Evolutionary conservation across 2,329 filamentous ascomycete species (phyloP), one percentile per base, ranked within the genome.

Genomic region (Pestalotiopsis sp.): DNA sequence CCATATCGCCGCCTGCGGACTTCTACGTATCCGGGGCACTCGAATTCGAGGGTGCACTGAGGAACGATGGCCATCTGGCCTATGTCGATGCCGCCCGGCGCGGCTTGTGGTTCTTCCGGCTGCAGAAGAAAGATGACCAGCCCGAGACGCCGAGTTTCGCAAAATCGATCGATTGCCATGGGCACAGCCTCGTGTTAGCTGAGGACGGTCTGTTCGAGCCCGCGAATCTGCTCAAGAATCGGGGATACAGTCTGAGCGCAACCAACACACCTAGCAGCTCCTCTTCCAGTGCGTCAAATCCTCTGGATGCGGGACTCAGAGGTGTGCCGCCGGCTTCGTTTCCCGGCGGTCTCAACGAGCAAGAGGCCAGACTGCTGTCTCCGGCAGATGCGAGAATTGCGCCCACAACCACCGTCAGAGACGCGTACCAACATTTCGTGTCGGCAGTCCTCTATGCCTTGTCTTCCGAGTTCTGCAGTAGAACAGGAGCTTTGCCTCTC

Each of bases 61-160:
- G 87, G 70, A 82, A 81, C 69, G 82, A 86, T 78, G 87, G 87
- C 61, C 82, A 86, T 68, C 79, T 89, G 62, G 85, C 86, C 2
- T 84, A 85, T 64, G 84, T 85, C 73, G 88, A 90, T 76, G 77
- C 82, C 12, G 79, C 78, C 45, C 81, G 85, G 69, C 83, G 83
- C 59, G 83, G 81, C 11, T 77, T 90, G 66, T 90, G 88, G 88
- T 82, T 84, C 69, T 90, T 90, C 73, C 82, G 82, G 31, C 78
- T 88, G 23, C 70, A 79, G 2, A 79, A 77, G 65, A 86, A 83
- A 71, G 82, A 84, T 66, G 81, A 77, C 39, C 70, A 73, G 20
- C 60, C 70, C 3, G 70, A 77, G 3, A 66, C 72, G 56, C 69
- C 74, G 1, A 72, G 71, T 38, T 80, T 86, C 45, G 80, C 80